Conservation (phyloP, 495 filamentous ascomycete species). For the Penicillium dipodomyicola region DNA sequence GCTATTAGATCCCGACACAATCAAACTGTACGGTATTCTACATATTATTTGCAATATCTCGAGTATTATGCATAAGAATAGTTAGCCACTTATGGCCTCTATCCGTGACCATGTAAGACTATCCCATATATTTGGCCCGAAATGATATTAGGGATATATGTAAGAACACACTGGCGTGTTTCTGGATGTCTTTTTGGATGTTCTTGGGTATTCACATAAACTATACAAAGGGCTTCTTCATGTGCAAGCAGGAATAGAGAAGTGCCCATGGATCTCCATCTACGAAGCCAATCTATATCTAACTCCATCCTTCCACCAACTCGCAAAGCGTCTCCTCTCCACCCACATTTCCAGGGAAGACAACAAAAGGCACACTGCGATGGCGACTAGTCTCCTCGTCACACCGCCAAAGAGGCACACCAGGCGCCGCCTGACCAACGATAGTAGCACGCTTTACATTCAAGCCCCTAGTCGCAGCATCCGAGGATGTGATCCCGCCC, state of each 20-base stretch:
- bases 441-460: conserved; percentile 52
- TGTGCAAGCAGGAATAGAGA: neutral
- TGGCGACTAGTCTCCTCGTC: conserved; percentile 47
- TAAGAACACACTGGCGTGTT: too few relatives aligned
- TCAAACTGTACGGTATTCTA: neutral
- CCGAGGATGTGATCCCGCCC: conserved; percentile 55
- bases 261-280: neutral
- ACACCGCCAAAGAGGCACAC: conserved; percentile 56
- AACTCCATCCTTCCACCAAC: conserved; percentile 40
- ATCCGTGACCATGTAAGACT: too few relatives aligned
- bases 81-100: neutral
- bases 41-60: neutral
- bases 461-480: conserved; percentile 53
- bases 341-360: conserved; percentile 59
- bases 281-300: neutral
- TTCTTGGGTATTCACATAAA: too few relatives aligned
- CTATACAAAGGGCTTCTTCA: too few relatives aligned
- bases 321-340: conserved; percentile 46
- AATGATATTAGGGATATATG: too few relatives aligned
- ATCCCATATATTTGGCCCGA: too few relatives aligned
- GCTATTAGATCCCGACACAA: neutral
- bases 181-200: too few relatives aligned
- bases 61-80: neutral
- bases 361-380: conserved; percentile 49
- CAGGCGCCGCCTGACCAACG: conserved; percentile 52